Evolutionary conservation across 495 filamentous ascomycete genomes (phyloP).

Genomic region (Paragyromitra xinjiangensis): DNA sequence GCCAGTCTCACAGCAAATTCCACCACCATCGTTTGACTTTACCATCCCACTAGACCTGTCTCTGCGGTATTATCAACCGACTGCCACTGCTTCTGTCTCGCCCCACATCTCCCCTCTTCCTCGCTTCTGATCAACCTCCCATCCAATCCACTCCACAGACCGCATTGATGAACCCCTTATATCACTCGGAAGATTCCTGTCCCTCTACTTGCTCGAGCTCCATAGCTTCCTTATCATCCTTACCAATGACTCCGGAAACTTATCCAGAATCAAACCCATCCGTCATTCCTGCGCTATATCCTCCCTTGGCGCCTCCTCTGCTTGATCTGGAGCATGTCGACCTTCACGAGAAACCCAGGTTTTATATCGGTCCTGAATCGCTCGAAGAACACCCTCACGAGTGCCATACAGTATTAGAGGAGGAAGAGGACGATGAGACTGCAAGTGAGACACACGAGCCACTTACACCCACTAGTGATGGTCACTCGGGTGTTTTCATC

Average conservation of each 20-base stretch:
- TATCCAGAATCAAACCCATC: conserved; percentile 52
- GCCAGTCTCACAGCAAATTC: conserved; percentile 25
- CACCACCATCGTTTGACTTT: neutral
- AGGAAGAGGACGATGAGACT: conserved; percentile 57
- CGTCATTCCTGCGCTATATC: conserved; percentile 54
- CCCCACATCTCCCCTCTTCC: neutral
- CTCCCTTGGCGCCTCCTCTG: conserved; percentile 49
- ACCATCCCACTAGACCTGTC: neutral
- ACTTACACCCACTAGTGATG: conserved; percentile 55
- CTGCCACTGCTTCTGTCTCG: conserved; percentile 4
- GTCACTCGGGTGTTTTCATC: conserved; percentile 52
- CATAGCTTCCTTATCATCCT: conserved; percentile 53
- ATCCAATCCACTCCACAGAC: conserved; percentile 7
- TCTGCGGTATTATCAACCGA: conserved; percentile 8
- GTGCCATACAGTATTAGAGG: conserved; percentile 56
- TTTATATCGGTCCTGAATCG: conserved; percentile 52
- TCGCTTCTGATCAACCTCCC: neutral
- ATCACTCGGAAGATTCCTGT: conserved; percentile 56
- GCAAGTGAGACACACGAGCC: conserved; percentile 56
- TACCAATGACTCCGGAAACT: conserved; percentile 57
- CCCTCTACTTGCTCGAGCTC: conserved; percentile 58
- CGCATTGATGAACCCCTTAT: conserved; percentile 57
- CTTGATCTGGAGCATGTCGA: conserved; percentile 44
- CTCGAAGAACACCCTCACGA: conserved; percentile 51
- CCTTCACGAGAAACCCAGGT: conserved; percentile 40